Evolutionary conservation across 768 basidiomycete genomes (phyloP).

Genomic region (Tricholoma furcatifolium): DNA sequence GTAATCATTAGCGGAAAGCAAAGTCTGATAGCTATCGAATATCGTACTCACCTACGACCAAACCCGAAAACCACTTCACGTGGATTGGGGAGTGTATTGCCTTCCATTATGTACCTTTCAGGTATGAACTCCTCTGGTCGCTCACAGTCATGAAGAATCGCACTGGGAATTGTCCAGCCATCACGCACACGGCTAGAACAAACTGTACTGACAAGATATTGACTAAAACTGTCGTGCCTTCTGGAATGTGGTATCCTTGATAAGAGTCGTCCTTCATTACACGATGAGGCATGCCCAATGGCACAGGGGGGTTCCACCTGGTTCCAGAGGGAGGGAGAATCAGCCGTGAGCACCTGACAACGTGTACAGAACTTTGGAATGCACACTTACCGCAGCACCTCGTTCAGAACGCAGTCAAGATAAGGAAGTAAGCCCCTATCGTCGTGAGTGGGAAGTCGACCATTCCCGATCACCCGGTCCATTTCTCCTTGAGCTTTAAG

Average conservation of each 20-base stretch:
- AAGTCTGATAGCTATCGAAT: background rate
- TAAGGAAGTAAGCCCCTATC: constrained; percentile 46
- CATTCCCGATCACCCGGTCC: constrained; percentile 42
- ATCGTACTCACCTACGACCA: constrained; percentile 43
- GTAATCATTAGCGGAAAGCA: background rate
- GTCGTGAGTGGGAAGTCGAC: constrained; percentile 45
- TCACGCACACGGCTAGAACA: background rate
- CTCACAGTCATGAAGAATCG: constrained; percentile 42
- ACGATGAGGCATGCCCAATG: constrained; percentile 51
- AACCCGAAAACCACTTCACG: constrained; percentile 55
- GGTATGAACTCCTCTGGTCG: constrained; percentile 48
- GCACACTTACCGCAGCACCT: constrained; percentile 40
- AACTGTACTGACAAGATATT: constrained; percentile 39
- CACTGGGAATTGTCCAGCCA: constrained; percentile 24
- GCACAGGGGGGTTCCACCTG: constrained; percentile 50
- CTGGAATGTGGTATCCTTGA: constrained; percentile 43
- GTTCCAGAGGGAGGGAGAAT: constrained; percentile 6
- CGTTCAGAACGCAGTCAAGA: constrained; percentile 46
- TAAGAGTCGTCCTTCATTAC: constrained; percentile 52
- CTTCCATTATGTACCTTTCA: constrained; percentile 46
- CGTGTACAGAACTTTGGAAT: background rate
- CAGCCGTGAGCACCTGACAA: background rate
- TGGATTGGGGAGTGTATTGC: constrained; percentile 40
- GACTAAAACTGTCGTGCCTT: constrained; percentile 41
- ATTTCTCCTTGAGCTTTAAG: constrained; percentile 50